Conservation (phyloP, 164 flowering plant species). For the Vitis riparia region DNA sequence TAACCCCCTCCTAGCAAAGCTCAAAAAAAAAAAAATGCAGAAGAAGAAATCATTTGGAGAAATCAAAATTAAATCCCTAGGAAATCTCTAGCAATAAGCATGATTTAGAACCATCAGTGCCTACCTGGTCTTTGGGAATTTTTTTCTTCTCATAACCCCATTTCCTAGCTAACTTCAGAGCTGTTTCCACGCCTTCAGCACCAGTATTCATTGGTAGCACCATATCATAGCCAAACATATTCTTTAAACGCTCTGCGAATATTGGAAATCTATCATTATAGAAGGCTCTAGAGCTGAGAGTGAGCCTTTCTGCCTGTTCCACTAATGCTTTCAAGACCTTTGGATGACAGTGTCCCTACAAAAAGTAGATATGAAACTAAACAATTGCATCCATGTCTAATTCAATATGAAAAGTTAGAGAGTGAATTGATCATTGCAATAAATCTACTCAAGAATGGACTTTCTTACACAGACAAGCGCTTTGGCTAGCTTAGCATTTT, state of each 20-base stretch:
- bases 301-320: slow-evolving; percentile 80
- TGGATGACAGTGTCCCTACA: slow-evolving; percentile 98
- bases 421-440: not conserved
- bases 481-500: not conserved
- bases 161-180: slow-evolving; percentile 85
- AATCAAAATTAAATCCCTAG: not conserved
- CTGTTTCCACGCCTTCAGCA: slow-evolving; percentile 98
- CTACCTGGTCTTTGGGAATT: slow-evolving; percentile 85
- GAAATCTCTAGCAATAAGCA: not conserved
- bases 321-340: slow-evolving; percentile 75
- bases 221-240: slow-evolving; percentile 92
- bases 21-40: too few relatives aligned
- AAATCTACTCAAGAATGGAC: not conserved
- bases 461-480: not conserved
- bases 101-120: slow-evolving; percentile 3
- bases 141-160: slow-evolving; percentile 94
- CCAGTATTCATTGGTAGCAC: slow-evolving; percentile 99
- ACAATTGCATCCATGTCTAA: not conserved
- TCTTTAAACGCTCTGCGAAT: slow-evolving; percentile 69
- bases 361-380: slow-evolving; percentile 1
- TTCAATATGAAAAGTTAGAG: not conserved
- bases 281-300: slow-evolving; percentile 95
- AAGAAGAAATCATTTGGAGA: not conserved
- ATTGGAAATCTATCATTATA: slow-evolving; percentile 84
- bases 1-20: too few relatives aligned